Base-by-base conservation (phyloP, 768 basidiomycete genomes). In the Vishniacozyma victoriae region DNA sequence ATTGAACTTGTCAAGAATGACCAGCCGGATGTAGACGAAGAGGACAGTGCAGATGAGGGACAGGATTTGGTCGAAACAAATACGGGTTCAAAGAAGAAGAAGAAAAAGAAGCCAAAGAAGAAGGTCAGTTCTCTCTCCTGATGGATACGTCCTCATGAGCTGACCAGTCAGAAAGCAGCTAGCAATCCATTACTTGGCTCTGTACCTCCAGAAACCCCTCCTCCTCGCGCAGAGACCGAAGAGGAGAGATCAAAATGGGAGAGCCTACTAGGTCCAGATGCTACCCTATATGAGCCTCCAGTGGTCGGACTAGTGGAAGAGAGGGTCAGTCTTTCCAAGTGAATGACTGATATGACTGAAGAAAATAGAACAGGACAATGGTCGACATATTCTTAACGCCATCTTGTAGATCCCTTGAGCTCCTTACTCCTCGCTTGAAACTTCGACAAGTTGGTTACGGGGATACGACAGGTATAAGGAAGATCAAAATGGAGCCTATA, bases 401-500 rank as follows among this genome's bases (percentile, higher is more conserved):
- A 0, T 47, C 50, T 27, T 69, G 67, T 41, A 35, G 50, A 15
- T 35, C 18, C 25, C 14, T 64, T 0, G 35, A 55, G n/a, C 51
- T 64, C 9, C 3, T 25, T 1, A 69, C 62, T 3, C 50, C 54
- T 12, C 46, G 67, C 5, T 41, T 69, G n/a, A 22, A 33, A 15
- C 44, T 69, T 4, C 44, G 67, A 13, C 59, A 54, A 41, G 52
- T 62, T 13, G 25, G 50, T 27, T n/a, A 29, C 1, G 49, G 52
- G 3, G 67, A 69, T 46, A 23, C 52, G 26, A 41, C 37, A 3
- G 60, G 44, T 13, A 61, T 69, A 22, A 50, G 50, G 43, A 35
- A 55, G 48, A 69, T 69, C 29, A 69, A 69, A 50, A 59, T 35
- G 26, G 67, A 69, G 36, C 67, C 67, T 1, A 48, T 60, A 11